Conservation (phyloP, 331 rosid genomes). For the Malus hybrid region DNA sequence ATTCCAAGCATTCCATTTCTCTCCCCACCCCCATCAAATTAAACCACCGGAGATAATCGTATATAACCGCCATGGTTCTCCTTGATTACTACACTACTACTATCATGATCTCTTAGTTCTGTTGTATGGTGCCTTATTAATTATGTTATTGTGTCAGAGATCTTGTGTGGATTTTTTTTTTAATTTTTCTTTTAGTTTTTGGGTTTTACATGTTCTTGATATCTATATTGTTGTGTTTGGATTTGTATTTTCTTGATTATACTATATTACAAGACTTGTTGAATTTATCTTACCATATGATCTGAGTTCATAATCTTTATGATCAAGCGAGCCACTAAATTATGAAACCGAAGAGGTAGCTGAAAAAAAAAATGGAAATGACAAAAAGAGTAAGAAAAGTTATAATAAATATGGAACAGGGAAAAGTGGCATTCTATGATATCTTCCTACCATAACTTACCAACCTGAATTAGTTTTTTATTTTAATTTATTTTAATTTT, state of each 20-base stretch:
- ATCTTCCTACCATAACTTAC: no score
- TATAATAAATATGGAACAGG: not conserved
- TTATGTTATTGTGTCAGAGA: not conserved
- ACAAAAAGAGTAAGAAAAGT: not conserved
- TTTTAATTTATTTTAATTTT: no score
- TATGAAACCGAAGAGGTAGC: not conserved
- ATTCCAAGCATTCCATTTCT: conserved; percentile 20
- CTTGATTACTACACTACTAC: not conserved
- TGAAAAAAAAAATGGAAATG: no score
- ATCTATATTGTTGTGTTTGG: not conserved
- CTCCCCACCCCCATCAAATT: conserved; percentile 40
- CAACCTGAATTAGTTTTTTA: no score
- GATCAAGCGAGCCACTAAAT: no score
- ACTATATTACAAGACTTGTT: no score
- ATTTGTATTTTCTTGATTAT: not conserved
- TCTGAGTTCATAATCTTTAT: not conserved
- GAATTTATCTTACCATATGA: not conserved
- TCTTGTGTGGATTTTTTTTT: not conserved
- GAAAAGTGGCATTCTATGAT: not conserved
- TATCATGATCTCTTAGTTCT: not conserved
- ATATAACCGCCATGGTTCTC: not conserved
- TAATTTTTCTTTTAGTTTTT: no score
- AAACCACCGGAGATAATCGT: not conserved
- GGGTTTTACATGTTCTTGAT: not conserved
- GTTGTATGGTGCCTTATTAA: not conserved